These are phyloP conservation scores for Aeminium ludgeri DNA, from an alignment of 495 filamentous ascomycete species.

Conservation along the genomic window DNA sequence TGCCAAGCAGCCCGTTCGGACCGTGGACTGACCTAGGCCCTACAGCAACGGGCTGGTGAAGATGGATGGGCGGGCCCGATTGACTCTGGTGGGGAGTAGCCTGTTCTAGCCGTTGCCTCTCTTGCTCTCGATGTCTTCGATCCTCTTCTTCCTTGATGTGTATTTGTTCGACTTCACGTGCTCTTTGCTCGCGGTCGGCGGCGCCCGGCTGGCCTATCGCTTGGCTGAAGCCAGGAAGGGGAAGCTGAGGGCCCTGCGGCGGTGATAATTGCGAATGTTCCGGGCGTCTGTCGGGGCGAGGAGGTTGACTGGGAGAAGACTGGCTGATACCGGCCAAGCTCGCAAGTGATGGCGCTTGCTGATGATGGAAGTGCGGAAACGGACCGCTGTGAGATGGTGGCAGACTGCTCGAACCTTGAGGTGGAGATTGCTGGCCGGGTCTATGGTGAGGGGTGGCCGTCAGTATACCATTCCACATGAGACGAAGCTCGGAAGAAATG, in stretches of 20 bases:
- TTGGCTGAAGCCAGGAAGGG: conserved; percentile 12
- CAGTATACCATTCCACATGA: too few species aligned
- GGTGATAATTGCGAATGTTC: conserved; percentile 5
- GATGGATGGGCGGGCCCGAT: conserved; percentile 50
- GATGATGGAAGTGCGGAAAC: conserved; percentile 12
- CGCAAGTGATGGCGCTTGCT: conserved; percentile 11
- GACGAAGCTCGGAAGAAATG: too few species aligned
- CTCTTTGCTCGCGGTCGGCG: conserved; percentile 12
- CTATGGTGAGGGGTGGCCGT: not conserved
- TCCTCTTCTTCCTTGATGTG: conserved; percentile 36
- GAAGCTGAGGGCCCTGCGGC: conserved; percentile 2
- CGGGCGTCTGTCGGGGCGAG: not conserved
- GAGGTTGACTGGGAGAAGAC: conserved; percentile 12
- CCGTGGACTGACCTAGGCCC: conserved; percentile 57
- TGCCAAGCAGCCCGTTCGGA: conserved; percentile 69
- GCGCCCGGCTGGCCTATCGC: conserved; percentile 10
- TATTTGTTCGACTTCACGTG: conserved; percentile 10
- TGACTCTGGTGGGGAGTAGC: conserved; percentile 59
- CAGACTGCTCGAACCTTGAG: conserved; percentile 3
- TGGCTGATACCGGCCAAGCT: conserved; percentile 12
- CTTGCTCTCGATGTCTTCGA: conserved; percentile 46
- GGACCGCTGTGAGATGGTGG: conserved; percentile 11
- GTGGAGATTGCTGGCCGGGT: conserved; percentile 9
- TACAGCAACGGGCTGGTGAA: conserved; percentile 75
- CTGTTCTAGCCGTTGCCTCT: conserved; percentile 33